Percentiles rank a stretch among this genome's conserved stretches.
These are phyloP conservation scores for Populus davidiana DNA, from an alignment of 345 rosid genomes.

Conservation along the genomic window DNA sequence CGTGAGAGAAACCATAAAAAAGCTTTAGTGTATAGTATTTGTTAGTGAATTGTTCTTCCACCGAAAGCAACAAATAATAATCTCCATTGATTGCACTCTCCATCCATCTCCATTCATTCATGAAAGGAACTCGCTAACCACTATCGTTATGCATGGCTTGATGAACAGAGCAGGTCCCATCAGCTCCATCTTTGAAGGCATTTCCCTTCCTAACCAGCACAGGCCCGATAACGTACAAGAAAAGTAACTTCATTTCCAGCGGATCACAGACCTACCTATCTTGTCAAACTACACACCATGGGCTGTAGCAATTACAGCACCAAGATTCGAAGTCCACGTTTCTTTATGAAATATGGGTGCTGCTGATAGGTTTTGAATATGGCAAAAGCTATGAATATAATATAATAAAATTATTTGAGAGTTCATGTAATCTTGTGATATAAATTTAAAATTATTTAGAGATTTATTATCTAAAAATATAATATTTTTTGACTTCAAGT, in stretches of 20 bases:
- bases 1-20: too few species aligned
- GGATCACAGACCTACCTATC: not conserved
- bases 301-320: not conserved
- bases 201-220: not conserved
- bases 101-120: not conserved
- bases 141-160: not conserved
- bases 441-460: too few species aligned
- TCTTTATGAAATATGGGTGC: not conserved
- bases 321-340: not conserved
- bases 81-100: not conserved
- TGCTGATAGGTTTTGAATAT: too few species aligned
- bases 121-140: not conserved
- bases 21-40: too few species aligned
- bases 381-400: too few species aligned
- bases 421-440: fast-evolving
- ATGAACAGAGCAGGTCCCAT: not conserved
- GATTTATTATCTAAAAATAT: too few species aligned
- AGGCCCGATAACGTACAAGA: not conserved
- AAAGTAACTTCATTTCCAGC: not conserved
- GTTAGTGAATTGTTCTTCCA: not conserved
- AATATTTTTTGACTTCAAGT: fast-evolving
- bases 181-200: not conserved
- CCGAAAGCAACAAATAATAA: not conserved
- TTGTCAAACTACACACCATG: not conserved
- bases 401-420: too few species aligned